Evolutionary conservation across 2,329 filamentous ascomycete genomes (phyloP), one percentile per base, ranked within the genome.

Genomic region (Verticillium nonalfalfae): DNA sequence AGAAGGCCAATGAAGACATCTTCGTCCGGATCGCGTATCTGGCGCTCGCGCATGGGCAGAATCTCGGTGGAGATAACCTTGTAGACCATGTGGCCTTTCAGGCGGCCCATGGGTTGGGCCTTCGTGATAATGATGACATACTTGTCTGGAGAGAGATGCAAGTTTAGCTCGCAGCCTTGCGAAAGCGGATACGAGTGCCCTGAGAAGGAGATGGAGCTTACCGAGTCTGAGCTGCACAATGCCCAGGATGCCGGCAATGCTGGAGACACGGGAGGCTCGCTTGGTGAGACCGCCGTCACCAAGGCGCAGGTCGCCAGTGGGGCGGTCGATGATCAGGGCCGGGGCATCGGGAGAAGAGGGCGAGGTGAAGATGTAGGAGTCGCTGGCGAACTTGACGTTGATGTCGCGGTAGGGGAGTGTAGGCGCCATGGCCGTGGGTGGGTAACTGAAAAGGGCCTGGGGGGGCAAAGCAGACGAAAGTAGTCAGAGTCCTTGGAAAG

Each of bases 61-160:
- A 99, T 92, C 72, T 99, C 95, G 65, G 94, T 97, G 14, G 91
- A 84, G 68, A 91, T 81, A 68, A 99, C 86, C 76, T 92, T 96
- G 84, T 98, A 98, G 34, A 98, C 87, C 87, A 95, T 96, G 75
- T 99, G 92, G 65, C 95, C 95, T 76, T 94, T 95, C 68, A 99
- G 84, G 61, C 93, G 87, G 64, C 94, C 95, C 76, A 98, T 87
- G 40, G 93, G 90, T 72, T 93, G 87, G 61, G 93, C 91, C 77
- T 99, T 98, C 68, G 91, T 97, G 74, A 99, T 96, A 71, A 96
- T 85, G 72, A 99, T 90, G 71, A 96, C 89, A 83, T 99, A 99
- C 77, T 97, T 98, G 82, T 99, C 85, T 86, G 68, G 26, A 26
- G 26, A 7, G 31, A 21, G 59, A 33, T n/a, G 4, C 31, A 61